phyloP scores from a whole-genome alignment of 805 yeast species.

The Suhomyces sp. region DNA sequence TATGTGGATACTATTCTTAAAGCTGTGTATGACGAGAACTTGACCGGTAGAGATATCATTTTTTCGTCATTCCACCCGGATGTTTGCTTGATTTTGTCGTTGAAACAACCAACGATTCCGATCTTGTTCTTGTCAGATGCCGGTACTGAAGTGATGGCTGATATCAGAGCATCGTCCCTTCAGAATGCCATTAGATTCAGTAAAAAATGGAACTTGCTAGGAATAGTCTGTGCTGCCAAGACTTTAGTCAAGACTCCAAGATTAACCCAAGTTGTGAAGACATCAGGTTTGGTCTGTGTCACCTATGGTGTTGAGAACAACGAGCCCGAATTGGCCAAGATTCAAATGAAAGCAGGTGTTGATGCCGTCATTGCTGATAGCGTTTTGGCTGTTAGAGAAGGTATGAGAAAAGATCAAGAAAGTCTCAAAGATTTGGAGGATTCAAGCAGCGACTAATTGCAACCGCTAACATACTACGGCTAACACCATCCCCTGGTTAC shows the following conservation, averaged over 20 bases:
- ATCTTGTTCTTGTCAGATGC: slow-evolving; percentile 85
- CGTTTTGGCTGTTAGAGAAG: slow-evolving; percentile 89
- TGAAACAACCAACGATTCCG: slow-evolving; percentile 93
- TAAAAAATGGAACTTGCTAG: slow-evolving; percentile 84
- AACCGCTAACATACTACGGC: background rate
- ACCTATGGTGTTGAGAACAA: slow-evolving; percentile 87
- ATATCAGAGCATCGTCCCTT: slow-evolving; percentile 78
- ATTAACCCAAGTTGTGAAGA: slow-evolving; percentile 84
- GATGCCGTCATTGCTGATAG: slow-evolving; percentile 98
- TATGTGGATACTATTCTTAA: slow-evolving; percentile 87
- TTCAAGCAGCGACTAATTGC: slow-evolving; percentile 7
- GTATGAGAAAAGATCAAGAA: slow-evolving; percentile 46
- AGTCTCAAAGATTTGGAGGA: slow-evolving; percentile 18
- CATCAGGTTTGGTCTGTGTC: slow-evolving; percentile 87
- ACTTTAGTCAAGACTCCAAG: slow-evolving; percentile 89
- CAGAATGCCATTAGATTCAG: slow-evolving; percentile 92
- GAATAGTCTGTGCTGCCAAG: slow-evolving; percentile 85
- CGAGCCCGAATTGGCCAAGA: slow-evolving; percentile 74
- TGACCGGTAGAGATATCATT: slow-evolving; percentile 77
- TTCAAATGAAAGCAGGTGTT: slow-evolving; percentile 91
- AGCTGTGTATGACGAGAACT: slow-evolving; percentile 70
- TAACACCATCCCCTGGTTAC: background rate
- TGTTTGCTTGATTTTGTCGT: slow-evolving; percentile 74
- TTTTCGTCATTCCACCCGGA: slow-evolving; percentile 96
- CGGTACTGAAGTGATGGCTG: slow-evolving; percentile 86